A percentile compares a stretch with the other conserved stretches of the same genome.
phyloP scores from a whole-genome alignment of 176 grass and related monocot species.

The maize (Zea mays) region DNA sequence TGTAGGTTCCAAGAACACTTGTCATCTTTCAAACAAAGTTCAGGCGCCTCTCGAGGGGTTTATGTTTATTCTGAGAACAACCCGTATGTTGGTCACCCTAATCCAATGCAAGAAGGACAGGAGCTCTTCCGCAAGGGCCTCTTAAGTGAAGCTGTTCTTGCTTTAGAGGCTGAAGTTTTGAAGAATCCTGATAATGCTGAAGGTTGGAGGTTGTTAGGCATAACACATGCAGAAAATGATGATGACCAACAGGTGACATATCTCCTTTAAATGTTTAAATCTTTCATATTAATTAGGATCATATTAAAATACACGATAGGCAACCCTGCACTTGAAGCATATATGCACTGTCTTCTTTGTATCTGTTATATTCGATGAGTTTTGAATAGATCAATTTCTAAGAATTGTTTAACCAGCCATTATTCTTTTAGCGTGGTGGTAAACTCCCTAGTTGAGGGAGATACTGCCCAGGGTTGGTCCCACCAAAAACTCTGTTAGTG shows the following conservation, averaged over 20 bases:
- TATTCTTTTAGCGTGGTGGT: neutral
- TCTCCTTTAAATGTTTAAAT: conserved; percentile 20
- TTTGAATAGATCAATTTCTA: conserved; percentile 16
- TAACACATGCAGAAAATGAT: conserved; percentile 99
- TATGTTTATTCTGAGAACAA: conserved; percentile 93
- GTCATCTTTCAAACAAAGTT: conserved; percentile 57
- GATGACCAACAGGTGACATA: conserved; percentile 88
- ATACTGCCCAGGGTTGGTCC: neutral
- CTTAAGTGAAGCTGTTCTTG: conserved; percentile 98
- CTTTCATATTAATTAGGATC: neutral
- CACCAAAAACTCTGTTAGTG: neutral
- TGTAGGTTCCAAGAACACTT: conserved; percentile 68
- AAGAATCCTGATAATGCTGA: conserved; percentile 96
- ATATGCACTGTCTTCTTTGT: conserved; percentile 29
- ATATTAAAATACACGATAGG: neutral
- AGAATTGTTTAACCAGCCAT: neutral
- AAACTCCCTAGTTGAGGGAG: neutral
- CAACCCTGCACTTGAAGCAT: neutral
- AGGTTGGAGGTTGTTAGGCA: conserved; percentile 95
- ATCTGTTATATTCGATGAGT: neutral
- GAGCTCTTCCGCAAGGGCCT: conserved; percentile 94
- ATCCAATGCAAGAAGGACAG: conserved; percentile 96
- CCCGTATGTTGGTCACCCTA: conserved; percentile 95
- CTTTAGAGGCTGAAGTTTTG: conserved; percentile 97
- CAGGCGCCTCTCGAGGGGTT: conserved; percentile 68